Evolutionary conservation across 148 eudicot genomes (phyloP).

Genomic region (Fagopyrum esculentum): DNA sequence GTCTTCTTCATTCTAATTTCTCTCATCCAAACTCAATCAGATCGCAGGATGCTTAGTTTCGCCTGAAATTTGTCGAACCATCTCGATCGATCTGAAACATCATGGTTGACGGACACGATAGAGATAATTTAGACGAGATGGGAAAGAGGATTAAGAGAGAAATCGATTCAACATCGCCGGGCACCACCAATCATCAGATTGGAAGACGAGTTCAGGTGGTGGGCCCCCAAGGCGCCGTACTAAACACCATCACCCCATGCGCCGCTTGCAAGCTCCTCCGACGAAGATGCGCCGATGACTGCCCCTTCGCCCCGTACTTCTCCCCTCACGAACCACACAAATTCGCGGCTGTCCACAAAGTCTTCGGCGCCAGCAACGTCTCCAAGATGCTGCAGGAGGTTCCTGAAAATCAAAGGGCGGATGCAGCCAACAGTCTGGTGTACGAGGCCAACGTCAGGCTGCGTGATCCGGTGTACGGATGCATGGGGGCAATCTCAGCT

Average conservation of each 20-base stretch:
- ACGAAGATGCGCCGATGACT: slow-evolving; percentile 80
- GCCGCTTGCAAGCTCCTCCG: slow-evolving; percentile 91
- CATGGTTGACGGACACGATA: slow-evolving; percentile 17
- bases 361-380: slow-evolving; percentile 91
- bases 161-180: slow-evolving; percentile 31
- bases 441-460: slow-evolving; percentile 84
- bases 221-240: slow-evolving; percentile 33
- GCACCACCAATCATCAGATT: slow-evolving; percentile 19
- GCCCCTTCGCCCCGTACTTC: slow-evolving; percentile 82
- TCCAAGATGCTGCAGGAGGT: slow-evolving; percentile 89
- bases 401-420: slow-evolving; percentile 62
- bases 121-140: slow-evolving; percentile 35
- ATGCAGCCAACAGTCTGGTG: slow-evolving; percentile 81
- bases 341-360: slow-evolving; percentile 85
- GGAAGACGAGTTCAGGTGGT: slow-evolving; percentile 44
- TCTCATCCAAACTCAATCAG: neutral
- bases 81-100: neutral
- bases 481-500: slow-evolving; percentile 90
- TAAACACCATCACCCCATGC: slow-evolving; percentile 76
- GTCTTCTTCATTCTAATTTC: slow-evolving; percentile 10
- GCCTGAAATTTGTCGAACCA: slow-evolving; percentile 24
- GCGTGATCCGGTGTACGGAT: slow-evolving; percentile 78
- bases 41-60: neutral
- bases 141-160: slow-evolving; percentile 75
- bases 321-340: slow-evolving; percentile 88